Evolutionary conservation across 2,329 filamentous ascomycete species (phyloP), one percentile per base, ranked within the genome.

Genomic region (Xylariaceae sp.): DNA sequence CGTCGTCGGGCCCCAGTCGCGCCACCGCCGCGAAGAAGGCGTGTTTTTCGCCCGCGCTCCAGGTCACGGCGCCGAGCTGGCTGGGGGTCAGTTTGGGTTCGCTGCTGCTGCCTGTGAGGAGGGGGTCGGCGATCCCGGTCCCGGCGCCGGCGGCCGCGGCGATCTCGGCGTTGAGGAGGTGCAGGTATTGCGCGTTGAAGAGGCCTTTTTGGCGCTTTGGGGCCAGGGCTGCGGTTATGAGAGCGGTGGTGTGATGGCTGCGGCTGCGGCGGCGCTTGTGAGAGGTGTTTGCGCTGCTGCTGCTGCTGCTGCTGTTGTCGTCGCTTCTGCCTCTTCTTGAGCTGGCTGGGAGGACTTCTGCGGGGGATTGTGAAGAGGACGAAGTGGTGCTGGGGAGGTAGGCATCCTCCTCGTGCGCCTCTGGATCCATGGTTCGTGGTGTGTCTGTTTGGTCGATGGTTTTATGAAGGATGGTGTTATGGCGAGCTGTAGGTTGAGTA

Each of bases 41-140:
- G 1, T 81, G 76, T 69, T 96, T 96, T 67, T 97, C 93, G 1
- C 75, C 65, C 0, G 81, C 58, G 0, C 83, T 86, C 93, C 93
- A 98, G 10, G 74, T 63, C 0, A 87, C 85, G 21, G 85, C 78
- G 20, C 91, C 92, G 48, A 92, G 75, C 65, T 91, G 89, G 1
- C 81, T 80, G 37, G 75, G 48, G 46, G 70, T 56, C 54, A 80
- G 67, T 16, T 29, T 2, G 7, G 19, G 18, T 10, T 7, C 43
- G 67, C 65, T 14, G 44, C 67, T 65, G 50, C 71, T 56, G 23
- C 64, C 62, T 10, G 74, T 60, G 23, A 9, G 23, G 23, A 26
- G 9, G 23, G 23, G 23, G 23, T 26, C 4, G 23, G 4, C 23
- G n/a, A n/a, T n/a, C 23, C 9, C 23, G 4, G 4, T 4, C 23